Evolutionary conservation across 805 yeast genomes (phyloP).

Genomic region (Pichia occidentalis): DNA sequence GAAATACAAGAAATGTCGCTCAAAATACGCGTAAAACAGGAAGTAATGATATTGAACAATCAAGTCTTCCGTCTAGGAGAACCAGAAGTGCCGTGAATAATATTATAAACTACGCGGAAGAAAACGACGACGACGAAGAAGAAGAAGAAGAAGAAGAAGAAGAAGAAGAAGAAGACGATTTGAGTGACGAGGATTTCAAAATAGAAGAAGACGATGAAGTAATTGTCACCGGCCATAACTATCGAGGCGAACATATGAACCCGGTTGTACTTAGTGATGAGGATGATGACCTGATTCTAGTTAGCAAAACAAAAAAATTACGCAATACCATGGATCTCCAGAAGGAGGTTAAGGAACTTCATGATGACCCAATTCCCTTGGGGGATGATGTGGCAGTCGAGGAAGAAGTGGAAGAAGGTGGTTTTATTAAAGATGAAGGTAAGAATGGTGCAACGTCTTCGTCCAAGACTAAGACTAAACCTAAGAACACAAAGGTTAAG

Average conservation of each 20-base stretch:
- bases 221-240: constrained; percentile 20
- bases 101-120: no score
- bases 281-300: constrained; percentile 5
- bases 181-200: background rate
- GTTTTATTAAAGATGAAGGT: constrained; percentile 18
- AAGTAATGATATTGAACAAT: no score
- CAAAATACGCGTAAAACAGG: no score
- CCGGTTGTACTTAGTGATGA: constrained; percentile 29
- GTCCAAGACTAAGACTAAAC: no score
- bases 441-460: no score
- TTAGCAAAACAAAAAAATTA: no score
- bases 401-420: constrained; percentile 36
- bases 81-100: no score
- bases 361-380: constrained; percentile 19
- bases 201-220: constrained; percentile 28
- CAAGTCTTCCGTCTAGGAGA: background rate
- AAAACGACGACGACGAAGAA: constrained; percentile 2
- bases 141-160: constrained; percentile 29
- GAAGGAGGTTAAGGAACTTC: constrained; percentile 18
- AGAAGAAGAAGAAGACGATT: constrained; percentile 14
- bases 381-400: constrained; percentile 36
- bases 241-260: constrained; percentile 35
- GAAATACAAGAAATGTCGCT: no score
- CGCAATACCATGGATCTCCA: constrained; percentile 12
- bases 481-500: constrained; percentile 9